Evolutionary conservation across 2,329 filamentous ascomycete species (phyloP), one percentile per base, ranked within the genome.

Genomic region (Zasmidium angulare): DNA sequence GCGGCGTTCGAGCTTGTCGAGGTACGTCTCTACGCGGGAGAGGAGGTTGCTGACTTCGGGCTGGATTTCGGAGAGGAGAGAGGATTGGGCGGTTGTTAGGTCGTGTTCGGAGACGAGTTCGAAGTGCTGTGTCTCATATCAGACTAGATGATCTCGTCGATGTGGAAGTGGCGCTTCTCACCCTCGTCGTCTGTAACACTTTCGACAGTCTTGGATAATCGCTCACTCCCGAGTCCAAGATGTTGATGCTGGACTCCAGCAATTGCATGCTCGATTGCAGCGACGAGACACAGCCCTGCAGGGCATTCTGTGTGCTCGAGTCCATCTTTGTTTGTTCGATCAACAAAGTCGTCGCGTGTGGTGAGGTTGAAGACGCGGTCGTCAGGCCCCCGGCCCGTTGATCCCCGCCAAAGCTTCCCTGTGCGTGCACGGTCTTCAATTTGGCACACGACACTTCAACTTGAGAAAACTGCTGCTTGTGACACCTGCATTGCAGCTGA

Each of bases 61-160:
- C n/a, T 89, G 88, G 67, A 96, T 95, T 73, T 96, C 92, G 69
- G 91, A 89, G 68, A 92, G 88, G 19, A 97, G 85, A 3, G 91
- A 88, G 66, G 90, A 82, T 76, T 97, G 93, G 29, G 93, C 93
- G 63, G 88, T 84, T 62, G 88, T 87, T 48, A 97, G 85, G 53
- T 90, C 90, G 12, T 89, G 86, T 73, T 96, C 91, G 17, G 92
- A 90, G 67, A 96, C 90, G 46, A 96, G 86, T 75, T 97, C 93
- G 77, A 96, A 97, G 78, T 96, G 93, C 88, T 96, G 68, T 17
- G 22, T 46, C 17, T n/a, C 36, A 48, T 14, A 31, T 59, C n/a
- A 53, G 58, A 48, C 12, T 19, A 17, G 10, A 40, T n/a, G n/a
- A 53, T 23, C 20, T 21, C 43, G 29, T 6, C 26, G 36, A 43